Conservation (phyloP, 1,284 basidiomycete genomes). For the Sporisorium reilianum region DNA sequence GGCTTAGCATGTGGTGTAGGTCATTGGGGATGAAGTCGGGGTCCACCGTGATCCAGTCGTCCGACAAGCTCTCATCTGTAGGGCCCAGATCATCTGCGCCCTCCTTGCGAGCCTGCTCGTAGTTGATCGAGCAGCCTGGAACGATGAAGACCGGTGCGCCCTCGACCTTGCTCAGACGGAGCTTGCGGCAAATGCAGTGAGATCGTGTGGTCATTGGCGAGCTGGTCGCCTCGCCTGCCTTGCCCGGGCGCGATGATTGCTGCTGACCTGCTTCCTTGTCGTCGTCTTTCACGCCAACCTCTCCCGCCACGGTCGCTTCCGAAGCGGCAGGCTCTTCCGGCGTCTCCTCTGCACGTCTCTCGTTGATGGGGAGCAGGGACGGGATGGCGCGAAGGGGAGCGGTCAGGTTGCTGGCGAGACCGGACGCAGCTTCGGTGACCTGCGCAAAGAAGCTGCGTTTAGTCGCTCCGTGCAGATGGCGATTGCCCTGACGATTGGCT, state of each 20-base stretch:
- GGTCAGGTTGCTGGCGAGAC: conserved; percentile 34
- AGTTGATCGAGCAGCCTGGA: conserved; percentile 49
- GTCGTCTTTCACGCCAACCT: not conserved
- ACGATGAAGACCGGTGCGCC: conserved; percentile 45
- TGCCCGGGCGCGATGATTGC: conserved; percentile 4
- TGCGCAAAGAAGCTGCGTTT: conserved; percentile 35
- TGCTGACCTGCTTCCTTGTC: not conserved
- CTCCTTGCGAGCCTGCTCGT: conserved; percentile 32
- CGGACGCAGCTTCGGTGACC: conserved; percentile 31
- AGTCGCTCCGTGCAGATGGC: conserved; percentile 41
- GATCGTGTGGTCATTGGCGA: conserved; percentile 40
- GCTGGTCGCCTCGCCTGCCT: not conserved
- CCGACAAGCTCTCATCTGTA: conserved; percentile 22
- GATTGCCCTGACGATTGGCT: conserved; percentile 43
- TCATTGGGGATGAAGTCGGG: conserved; percentile 44
- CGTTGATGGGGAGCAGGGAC: conserved; percentile 36
- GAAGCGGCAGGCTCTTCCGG: conserved; percentile 2
- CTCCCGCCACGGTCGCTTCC: not conserved
- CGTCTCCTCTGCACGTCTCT: conserved; percentile 27
- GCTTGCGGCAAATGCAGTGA: conserved; percentile 36
- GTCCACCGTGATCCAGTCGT: conserved; percentile 46
- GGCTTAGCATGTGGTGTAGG: conserved; percentile 46
- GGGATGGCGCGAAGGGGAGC: conserved; percentile 36
- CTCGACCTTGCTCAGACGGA: conserved; percentile 25
- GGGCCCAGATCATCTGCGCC: conserved; percentile 34